These are phyloP conservation scores for Skeletonema marinoi DNA, from an alignment of 108 stramenopile species.

Conservation along the genomic window DNA sequence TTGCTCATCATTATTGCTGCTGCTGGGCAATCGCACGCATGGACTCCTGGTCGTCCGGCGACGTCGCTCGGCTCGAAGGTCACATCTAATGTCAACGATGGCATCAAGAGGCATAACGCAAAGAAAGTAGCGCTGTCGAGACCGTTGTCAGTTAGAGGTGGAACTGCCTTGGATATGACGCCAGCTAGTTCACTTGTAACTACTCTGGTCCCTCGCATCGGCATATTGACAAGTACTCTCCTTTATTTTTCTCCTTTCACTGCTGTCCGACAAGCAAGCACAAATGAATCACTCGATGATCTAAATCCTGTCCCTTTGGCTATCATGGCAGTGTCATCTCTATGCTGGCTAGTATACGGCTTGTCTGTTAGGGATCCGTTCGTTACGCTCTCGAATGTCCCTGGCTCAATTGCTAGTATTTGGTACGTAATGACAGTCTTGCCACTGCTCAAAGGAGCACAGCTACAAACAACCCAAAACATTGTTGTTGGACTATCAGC, in stretches of 20 bases:
- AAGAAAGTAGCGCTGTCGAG: neutral
- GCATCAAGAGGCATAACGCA: neutral
- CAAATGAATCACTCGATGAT: conserved; percentile 23
- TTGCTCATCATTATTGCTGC: neutral
- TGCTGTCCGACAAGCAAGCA: conserved; percentile 42
- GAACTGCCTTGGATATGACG: conserved; percentile 20
- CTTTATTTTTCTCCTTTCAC: conserved; percentile 53
- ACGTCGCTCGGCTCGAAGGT: neutral
- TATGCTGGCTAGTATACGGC: conserved; percentile 57
- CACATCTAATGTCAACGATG: neutral
- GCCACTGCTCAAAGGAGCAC: conserved; percentile 23
- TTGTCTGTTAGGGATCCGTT: conserved; percentile 48
- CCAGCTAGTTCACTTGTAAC: conserved; percentile 10
- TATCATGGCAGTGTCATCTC: conserved; percentile 51
- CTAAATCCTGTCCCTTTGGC: conserved; percentile 57
- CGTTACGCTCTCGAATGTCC: conserved; percentile 54
- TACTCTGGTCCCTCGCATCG: conserved; percentile 44
- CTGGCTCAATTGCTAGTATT: conserved; percentile 45
- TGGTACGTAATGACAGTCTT: conserved; percentile 46
- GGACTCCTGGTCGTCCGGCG: neutral
- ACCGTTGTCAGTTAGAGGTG: conserved; percentile 6
- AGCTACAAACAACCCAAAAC: conserved; percentile 29
- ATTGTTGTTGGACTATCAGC: conserved; percentile 26
- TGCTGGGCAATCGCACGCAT: neutral
- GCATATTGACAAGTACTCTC: conserved; percentile 47